Base-by-base conservation (phyloP, 805 yeast species). In the Candida tallmaniae region DNA sequence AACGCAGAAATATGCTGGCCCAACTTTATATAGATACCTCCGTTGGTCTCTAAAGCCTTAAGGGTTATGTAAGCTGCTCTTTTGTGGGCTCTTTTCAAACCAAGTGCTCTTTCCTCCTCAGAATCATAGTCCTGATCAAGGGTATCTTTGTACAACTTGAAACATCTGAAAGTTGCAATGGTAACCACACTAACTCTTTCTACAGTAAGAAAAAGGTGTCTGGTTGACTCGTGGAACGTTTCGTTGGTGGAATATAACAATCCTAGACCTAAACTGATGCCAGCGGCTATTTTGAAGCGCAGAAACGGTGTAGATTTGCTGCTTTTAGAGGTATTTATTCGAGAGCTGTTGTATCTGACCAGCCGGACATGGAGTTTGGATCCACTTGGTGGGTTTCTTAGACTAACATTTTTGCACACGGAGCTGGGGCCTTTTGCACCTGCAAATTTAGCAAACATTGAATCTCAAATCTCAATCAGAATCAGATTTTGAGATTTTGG, bases 1-100 rank as follows among this genome's bases (percentile, higher is more conserved):
- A 93, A 71, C 0, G 97, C 97, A 26, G 89, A 75, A 9, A 93
- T 65, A 53, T 93, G 98, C 56, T 93, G 98, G 9, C 99, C 98
- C 28, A 93, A 64, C 57, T 93, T 93, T 57, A 93, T 93, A 56
- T 81, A 93, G 6, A 93, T 72, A 1, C 98, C 98, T 12, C 96
- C 97, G 51, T 93, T 93, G 20, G 65, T 67, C 51, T 85, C 88
- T 23, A 93, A 60, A 0, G 97, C 96, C 27, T 64, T 59, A 36
- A 86, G 65, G 0, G 98, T 86, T 35, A 88, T 78, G 8, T 65
- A 51, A 0, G 98, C 97, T 31, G 96, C 88, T 36, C 65, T 64
- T 38, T 65, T 55, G 54, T 93, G 97, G 27, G 95, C 83, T 26
- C 67, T 57, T 5, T 73, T 58, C 32, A 90, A 57, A 1, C 80